These are phyloP conservation scores for Hypocreales sp. DNA, from an alignment of 2,329 filamentous ascomycete species.

Conservation along the genomic window DNA sequence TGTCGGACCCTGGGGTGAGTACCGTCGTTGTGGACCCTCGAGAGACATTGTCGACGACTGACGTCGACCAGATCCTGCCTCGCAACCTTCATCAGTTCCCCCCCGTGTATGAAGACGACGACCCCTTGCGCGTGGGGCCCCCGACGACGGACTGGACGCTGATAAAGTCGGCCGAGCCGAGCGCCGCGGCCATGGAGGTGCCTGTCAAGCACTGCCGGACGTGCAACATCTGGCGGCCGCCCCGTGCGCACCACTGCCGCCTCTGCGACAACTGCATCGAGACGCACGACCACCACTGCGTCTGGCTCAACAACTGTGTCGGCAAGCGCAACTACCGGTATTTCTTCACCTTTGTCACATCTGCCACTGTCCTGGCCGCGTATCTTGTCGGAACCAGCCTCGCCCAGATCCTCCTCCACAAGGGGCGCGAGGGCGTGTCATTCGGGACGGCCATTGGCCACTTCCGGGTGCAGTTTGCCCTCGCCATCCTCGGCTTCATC, in stretches of 20 bases:
- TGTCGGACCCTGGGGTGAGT: conserved; percentile 85
- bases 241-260: conserved; percentile 88
- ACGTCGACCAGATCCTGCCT: conserved; percentile 63
- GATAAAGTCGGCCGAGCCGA: conserved; percentile 62
- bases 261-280: conserved; percentile 96
- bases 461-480: conserved; percentile 70
- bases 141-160: conserved; percentile 88
- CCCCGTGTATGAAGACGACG: conserved; percentile 56
- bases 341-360: conserved; percentile 83
- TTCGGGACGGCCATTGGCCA: conserved; percentile 54
- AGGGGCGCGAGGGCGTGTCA: conserved; percentile 41
- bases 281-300: conserved; percentile 94
- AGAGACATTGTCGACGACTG: too few species aligned
- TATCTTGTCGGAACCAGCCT: conserved; percentile 66
- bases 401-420: conserved; percentile 67
- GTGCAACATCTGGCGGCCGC: conserved; percentile 93
- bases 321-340: conserved; percentile 95
- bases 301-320: conserved; percentile 98
- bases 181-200: conserved; percentile 86
- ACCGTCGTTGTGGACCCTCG: too few species aligned
- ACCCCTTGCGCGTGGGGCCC: conserved; percentile 68
- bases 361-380: conserved; percentile 58
- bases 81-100: conserved; percentile 84
- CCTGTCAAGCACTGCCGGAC: conserved; percentile 97
- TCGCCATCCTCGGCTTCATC: conserved; percentile 71